Base-by-base conservation (phyloP, 176 grass and related monocot species). In the Echinochloa phyllopogon region DNA sequence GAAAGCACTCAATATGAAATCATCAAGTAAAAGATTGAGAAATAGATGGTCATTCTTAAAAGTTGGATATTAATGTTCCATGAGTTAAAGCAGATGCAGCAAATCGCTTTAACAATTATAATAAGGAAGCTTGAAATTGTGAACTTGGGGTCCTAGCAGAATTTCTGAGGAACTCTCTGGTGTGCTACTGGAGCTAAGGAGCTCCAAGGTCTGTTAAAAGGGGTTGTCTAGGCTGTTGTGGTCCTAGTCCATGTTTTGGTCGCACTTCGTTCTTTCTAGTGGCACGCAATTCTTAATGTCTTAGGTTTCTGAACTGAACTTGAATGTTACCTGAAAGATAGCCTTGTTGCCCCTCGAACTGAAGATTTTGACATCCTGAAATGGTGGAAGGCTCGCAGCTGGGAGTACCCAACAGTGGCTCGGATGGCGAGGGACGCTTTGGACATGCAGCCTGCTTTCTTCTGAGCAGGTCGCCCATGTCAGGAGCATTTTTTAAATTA, bases 31-130 rank as follows among this genome's bases (percentile, higher is more conserved):
- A 65, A 74, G 2, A 73, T 21, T 49, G 86, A 72, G 39, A 8
- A 78, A 7, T 27, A 86, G 7, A 72, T 47, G 21, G 7, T 27
- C 10, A 25, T 76, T 79, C n/a, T 33, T 3, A 51, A 55, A 10
- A 3, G 3, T 52, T 50, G 47, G 16, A 52, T 24, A 20, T 18
- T 15, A 39, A 38, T 2, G 10, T 18, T 61, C 65, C 58, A 73
- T 33, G 49, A 29, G 33, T 52, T 18, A n/a, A 86, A 81, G 13
- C 6, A 72, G 36, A n/a, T 36, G 50, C 59, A 53, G 17, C 42
- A 47, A 75, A 84, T 40, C n/a, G 36, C 10, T 60, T 41, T 67
- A 14, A 12, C 72, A 37, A 88, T 74, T 12, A 13, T 69, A 78
- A 68, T 11, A 41, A 40, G 38, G 6, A 38, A 6, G 27, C 16